These are phyloP conservation scores for Floccularia luteovirens DNA, from an alignment of 768 basidiomycete species.

Conservation along the genomic window DNA sequence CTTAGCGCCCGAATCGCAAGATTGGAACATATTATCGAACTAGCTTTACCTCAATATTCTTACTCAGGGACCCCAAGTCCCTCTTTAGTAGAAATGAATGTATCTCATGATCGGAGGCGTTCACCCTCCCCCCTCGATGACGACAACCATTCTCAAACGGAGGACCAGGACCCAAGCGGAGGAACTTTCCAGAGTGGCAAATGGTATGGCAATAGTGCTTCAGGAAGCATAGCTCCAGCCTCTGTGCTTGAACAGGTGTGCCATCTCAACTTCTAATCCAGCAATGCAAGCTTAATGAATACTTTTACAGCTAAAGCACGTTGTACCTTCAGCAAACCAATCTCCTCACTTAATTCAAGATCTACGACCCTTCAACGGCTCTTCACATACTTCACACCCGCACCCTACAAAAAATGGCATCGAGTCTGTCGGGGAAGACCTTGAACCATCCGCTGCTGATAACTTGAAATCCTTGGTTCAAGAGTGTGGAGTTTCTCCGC, in stretches of 20 bases:
- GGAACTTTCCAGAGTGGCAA: constrained; percentile 79
- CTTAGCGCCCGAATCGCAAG: constrained; percentile 65
- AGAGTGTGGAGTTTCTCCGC: constrained; percentile 88
- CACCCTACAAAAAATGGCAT: constrained; percentile 9
- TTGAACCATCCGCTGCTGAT: constrained; percentile 60
- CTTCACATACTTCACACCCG: constrained; percentile 17
- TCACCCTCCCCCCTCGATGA: constrained; percentile 55
- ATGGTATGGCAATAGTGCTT: constrained; percentile 82
- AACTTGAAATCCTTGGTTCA: constrained; percentile 81
- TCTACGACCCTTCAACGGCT: constrained; percentile 2
- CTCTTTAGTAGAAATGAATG: constrained; percentile 17
- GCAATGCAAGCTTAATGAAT: background rate
- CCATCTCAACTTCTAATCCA: background rate
- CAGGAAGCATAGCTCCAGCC: constrained; percentile 75
- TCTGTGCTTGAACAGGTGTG: constrained; percentile 74
- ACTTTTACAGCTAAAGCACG: constrained; percentile 18
- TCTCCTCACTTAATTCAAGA: constrained; percentile 1
- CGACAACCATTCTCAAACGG: constrained; percentile 62
- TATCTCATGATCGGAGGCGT: constrained; percentile 26
- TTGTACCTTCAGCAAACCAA: constrained; percentile 7
- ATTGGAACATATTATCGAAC: constrained; percentile 76
- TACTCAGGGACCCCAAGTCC: constrained; percentile 30
- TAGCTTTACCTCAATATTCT: constrained; percentile 71
- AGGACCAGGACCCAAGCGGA: constrained; percentile 69
- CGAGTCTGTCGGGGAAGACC: constrained; percentile 30